Evolutionary conservation across 805 yeast species (phyloP).

Genomic region (Saturnispora silvae): DNA sequence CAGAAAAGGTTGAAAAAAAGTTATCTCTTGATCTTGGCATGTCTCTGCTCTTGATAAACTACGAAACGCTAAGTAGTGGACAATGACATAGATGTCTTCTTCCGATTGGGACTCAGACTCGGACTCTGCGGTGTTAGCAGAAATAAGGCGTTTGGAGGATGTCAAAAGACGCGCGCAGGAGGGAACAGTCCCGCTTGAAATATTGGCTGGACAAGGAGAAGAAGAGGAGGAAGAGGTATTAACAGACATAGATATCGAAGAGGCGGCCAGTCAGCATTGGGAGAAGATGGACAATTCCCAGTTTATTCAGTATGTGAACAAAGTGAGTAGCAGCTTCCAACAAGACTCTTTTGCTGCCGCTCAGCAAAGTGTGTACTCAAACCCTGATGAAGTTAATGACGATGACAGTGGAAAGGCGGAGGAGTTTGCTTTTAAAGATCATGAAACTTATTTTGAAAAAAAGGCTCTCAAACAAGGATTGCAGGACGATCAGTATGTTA

Average conservation of each 20-base stretch:
- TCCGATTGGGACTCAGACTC: conserved; percentile 6
- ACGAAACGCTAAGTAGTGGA: too few relatives aligned
- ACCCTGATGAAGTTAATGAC: conserved; percentile 6
- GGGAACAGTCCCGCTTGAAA: not conserved
- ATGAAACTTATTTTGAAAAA: conserved; percentile 49
- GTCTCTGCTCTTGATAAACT: too few relatives aligned
- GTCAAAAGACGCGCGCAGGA: not conserved
- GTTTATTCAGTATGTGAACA: conserved; percentile 28
- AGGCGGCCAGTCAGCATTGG: conserved; percentile 16
- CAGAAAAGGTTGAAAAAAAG: too few relatives aligned
- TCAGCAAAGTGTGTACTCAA: conserved; percentile 3
- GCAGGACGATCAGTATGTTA: conserved; percentile 38
- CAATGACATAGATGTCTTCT: too few relatives aligned
- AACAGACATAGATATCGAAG: conserved; percentile 9
- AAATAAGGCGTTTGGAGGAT: conserved; percentile 1
- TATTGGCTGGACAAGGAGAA: not conserved
- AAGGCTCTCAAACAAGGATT: conserved; percentile 55
- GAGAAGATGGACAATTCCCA: conserved; percentile 31
- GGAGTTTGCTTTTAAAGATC: conserved; percentile 51
- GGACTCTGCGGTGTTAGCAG: conserved; percentile 1
- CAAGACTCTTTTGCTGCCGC: conserved; percentile 2
- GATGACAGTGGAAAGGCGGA: conserved; percentile 13
- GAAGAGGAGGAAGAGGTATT: conserved; percentile 1
- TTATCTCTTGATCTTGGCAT: too few relatives aligned
- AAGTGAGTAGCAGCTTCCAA: conserved; percentile 6